Base-by-base conservation (phyloP, 1,139 yeast genomes). In the Scheffersomyces titani region DNA sequence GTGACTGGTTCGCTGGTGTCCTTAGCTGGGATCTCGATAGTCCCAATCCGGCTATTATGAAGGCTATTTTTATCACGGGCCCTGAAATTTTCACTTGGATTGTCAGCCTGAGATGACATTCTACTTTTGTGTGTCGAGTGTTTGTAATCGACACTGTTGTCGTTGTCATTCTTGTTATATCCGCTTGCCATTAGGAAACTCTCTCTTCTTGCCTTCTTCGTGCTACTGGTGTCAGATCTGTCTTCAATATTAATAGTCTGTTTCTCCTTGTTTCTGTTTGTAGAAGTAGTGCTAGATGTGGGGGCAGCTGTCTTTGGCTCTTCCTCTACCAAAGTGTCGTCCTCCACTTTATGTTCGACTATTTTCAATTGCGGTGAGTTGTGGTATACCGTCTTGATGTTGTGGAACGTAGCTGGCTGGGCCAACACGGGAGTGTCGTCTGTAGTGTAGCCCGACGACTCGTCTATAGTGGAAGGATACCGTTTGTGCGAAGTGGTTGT, bases 361-460 rank as follows among this genome's bases (percentile, higher is more conserved):
- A 61, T 54, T 19, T 55, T 55, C 30, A 53, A 47, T 40, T 55
- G 59, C 20, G 52, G 50, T 20, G 49, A 46, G 24, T 46, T 46
- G n/a, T 46, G 24, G n/a, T 46, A 19, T 13, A 46, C 19, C 3
- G 59, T 55, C 47, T 54, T 52, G 52, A 61, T 55, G 36, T 57
- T 55, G 51, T 57, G 60, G 55, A 72, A 69, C 5, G 72, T 66
- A 36, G 72, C 72, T 18, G 73, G 70, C 52, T 66, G 70, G 19
- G 65, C 61, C 51, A 70, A 59, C 5, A 67, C 64, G 3, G 76
- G 77, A 3, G 75, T 69, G 22, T 61, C 63, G 18, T 65, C 74
- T 30, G 67, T 61, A 50, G 59, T 51, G 54, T 57, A 65, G 5
- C 69, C 70, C 44, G 60, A 20, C 3, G 51, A 48, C 30, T 65